A percentile compares a stretch with the other conserved stretches of the same genome.
These are phyloP conservation scores for Silene conica DNA, from an alignment of 148 eudicot genomes.

Conservation along the genomic window DNA sequence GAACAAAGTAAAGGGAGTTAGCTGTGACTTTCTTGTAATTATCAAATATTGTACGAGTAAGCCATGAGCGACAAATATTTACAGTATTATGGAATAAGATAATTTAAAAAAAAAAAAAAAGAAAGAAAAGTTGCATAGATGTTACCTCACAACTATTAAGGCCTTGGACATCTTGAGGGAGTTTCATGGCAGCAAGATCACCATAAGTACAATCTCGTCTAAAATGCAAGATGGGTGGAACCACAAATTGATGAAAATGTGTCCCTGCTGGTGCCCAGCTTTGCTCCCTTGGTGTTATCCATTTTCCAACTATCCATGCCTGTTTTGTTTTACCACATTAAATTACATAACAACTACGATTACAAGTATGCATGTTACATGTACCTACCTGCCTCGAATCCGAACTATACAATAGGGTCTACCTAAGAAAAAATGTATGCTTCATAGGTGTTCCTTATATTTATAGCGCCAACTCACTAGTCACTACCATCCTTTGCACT, in stretches of 20 bases:
- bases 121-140: background rate
- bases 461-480: background rate
- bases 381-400: too few species aligned
- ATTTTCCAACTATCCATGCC: constrained; percentile 82
- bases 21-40: too few species aligned
- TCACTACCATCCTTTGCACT: too few species aligned
- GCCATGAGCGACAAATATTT: too few species aligned
- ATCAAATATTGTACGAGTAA: too few species aligned
- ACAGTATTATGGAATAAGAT: too few species aligned
- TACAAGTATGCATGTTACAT: background rate
- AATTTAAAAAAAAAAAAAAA: too few species aligned
- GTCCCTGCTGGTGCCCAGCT: constrained; percentile 66
- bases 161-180: constrained; percentile 63
- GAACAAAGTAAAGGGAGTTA: too few species aligned
- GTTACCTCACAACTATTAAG: constrained; percentile 63
- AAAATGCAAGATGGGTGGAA: constrained; percentile 58
- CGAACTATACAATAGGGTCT: too few species aligned
- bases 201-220: constrained; percentile 72
- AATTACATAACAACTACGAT: background rate
- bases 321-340: background rate
- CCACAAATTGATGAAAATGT: constrained; percentile 82
- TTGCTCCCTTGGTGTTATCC: constrained; percentile 77
- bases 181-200: constrained; percentile 72
- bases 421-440: background rate
- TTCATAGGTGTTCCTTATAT: background rate